These are phyloP conservation scores for Cladosporium sphaerospermum DNA, from an alignment of 2,329 filamentous ascomycete species.

Conservation along the genomic window DNA sequence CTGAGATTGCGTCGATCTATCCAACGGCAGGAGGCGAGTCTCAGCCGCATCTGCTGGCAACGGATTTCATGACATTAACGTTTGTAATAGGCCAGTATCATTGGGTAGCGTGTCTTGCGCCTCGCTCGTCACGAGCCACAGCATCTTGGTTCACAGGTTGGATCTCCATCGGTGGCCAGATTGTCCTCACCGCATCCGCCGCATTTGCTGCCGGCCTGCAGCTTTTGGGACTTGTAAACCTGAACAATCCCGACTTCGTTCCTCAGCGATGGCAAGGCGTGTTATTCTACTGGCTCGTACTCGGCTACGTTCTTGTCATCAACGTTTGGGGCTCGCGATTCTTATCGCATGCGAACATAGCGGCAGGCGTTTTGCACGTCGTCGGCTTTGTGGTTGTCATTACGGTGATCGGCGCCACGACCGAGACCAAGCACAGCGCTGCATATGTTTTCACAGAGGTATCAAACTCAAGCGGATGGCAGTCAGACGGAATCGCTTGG, in stretches of 20 bases:
- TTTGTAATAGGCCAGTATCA: constrained; percentile 37
- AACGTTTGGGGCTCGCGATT: constrained; percentile 40
- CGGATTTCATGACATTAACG: neutral
- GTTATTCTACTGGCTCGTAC: constrained; percentile 41
- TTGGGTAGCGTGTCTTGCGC: constrained; percentile 39
- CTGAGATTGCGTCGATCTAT: constrained; percentile 36
- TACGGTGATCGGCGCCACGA: constrained; percentile 33
- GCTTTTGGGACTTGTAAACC: constrained; percentile 22
- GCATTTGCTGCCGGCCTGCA: constrained; percentile 14
- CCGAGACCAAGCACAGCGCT: constrained; percentile 33
- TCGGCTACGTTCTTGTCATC: constrained; percentile 32
- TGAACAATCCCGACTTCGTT: constrained; percentile 23
- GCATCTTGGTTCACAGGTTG: constrained; percentile 34
- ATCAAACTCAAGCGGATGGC: constrained; percentile 40
- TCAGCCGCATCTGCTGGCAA: neutral
- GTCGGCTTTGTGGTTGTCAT: constrained; percentile 48
- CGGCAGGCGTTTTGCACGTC: constrained; percentile 45
- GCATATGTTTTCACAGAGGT: constrained; percentile 38
- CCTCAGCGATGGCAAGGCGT: constrained; percentile 42
- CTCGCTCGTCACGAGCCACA: constrained; percentile 28
- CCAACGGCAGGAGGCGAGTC: constrained; percentile 26
- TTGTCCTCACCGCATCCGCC: constrained; percentile 16
- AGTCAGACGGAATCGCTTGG: constrained; percentile 37
- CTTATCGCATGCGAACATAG: constrained; percentile 42
- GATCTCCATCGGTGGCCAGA: constrained; percentile 19